Base-by-base conservation (phyloP, 83 land plant species). In the Larix sibirica region DNA sequence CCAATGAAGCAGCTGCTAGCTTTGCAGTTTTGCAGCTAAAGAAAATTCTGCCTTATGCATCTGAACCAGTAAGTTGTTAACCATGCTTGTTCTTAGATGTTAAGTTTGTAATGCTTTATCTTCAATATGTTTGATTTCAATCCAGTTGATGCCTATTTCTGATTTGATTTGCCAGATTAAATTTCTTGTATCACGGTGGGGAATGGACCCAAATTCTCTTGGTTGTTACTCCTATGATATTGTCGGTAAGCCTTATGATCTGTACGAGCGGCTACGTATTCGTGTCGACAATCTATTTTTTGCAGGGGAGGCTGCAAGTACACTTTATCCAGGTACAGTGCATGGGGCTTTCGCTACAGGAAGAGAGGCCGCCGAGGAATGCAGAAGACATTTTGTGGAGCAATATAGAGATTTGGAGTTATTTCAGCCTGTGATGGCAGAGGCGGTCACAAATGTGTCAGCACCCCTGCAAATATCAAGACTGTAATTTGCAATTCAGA, bases 321-420 rank as follows among this genome's bases (percentile, higher is more conserved):
- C 78, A 69, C 68, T 69, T 54, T 96, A 85, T 77, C 95, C 99
- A 24, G 99, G 99, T 4, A 93, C 96, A n/a, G 96, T 96, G 20
- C 99, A 95, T 71, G 99, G 99, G 21, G 99, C 99, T 12, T 96
- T 87, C 76, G 88, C 97, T 12, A 96, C 97, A 18, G 99, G 99
- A 4, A 47, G 83, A 47, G 86, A 90, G 90, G 99, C 97, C 24
- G 97, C 96, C 21, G 88, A 90, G 28, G 97, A 96, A 74, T 96
- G 99, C 79, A 81, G 81, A 38, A 90, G 69, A 79, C 81, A 85
- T 64, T 77, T 96, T 23, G 76, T 84, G 26, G 83, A 81, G 66
- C 85, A 81, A 69, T 82, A 81, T 56, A 88, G 90, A 3, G 83
- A 77, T 62, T 60, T 90, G 36, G 86, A 93, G 67, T 83, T 87